These are phyloP conservation scores for Solanum piurae DNA, from an alignment of 257 asterid genomes.

Conservation along the genomic window DNA sequence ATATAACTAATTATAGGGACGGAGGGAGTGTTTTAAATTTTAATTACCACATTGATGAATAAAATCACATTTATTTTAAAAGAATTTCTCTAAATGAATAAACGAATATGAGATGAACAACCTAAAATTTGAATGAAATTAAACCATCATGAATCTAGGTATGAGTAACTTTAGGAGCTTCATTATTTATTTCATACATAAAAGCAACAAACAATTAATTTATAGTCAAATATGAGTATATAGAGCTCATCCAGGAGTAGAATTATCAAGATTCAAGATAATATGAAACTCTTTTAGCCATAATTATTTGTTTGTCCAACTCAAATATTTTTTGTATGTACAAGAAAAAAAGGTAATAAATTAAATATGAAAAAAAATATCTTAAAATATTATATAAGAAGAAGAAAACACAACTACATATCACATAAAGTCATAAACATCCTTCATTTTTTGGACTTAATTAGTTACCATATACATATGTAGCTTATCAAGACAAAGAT, in stretches of 20 bases:
- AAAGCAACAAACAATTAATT: background rate
- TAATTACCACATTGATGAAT: background rate
- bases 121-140: background rate
- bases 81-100: background rate
- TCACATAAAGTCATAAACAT: background rate
- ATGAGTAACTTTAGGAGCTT: background rate
- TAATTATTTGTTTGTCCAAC: background rate
- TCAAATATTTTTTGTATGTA: background rate
- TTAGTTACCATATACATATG: background rate
- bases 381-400: background rate
- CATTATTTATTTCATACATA: background rate
- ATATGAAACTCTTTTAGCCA: background rate
- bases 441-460: background rate
- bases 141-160: background rate
- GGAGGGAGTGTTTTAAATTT: background rate
- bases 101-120: background rate
- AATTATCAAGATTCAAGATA: background rate
- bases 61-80: no score
- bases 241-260: background rate
- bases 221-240: background rate
- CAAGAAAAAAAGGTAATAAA: background rate
- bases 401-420: background rate
- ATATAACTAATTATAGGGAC: background rate
- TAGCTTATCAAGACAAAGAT: slow-evolving; percentile 7
- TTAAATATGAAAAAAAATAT: background rate